Evolutionary conservation across 2,329 filamentous ascomycete genomes (phyloP).

Genomic region (Xylariaceae sp.): DNA sequence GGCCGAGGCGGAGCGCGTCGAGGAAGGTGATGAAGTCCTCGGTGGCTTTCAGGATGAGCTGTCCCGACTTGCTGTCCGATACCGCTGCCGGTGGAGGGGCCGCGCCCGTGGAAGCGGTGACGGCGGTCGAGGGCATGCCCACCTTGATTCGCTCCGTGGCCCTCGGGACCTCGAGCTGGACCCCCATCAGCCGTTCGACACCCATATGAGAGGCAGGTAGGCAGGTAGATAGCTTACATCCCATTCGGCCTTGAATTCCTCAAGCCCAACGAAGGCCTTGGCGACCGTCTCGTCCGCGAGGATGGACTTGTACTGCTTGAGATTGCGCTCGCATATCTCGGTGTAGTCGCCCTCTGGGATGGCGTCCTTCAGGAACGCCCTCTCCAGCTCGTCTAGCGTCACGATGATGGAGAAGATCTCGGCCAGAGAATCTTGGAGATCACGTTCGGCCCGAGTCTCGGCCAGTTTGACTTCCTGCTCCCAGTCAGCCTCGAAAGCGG

Average conservation of each 20-base stretch:
- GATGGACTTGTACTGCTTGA: slow-evolving; percentile 97
- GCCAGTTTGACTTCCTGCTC: slow-evolving; percentile 85
- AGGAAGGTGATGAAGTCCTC: slow-evolving; percentile 99
- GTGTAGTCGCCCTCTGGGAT: slow-evolving; percentile 90
- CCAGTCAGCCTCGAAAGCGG: slow-evolving; percentile 4
- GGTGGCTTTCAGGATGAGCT: slow-evolving; percentile 80
- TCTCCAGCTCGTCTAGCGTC: slow-evolving; percentile 90
- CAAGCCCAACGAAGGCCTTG: slow-evolving; percentile 79
- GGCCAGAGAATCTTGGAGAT: slow-evolving; percentile 90
- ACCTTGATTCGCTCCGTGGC: slow-evolving; percentile 90
- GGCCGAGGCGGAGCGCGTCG: slow-evolving; percentile 85
- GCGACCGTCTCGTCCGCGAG: slow-evolving; percentile 86
- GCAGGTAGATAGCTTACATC: slow-evolving; percentile 65
- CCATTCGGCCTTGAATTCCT: slow-evolving; percentile 89
- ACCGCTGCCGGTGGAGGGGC: slow-evolving; percentile 39
- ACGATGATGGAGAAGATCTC: slow-evolving; percentile 98
- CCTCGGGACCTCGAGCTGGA: slow-evolving; percentile 83
- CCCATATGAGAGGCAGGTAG: neutral
- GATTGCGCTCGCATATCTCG: slow-evolving; percentile 85
- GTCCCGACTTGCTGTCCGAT: slow-evolving; percentile 46
- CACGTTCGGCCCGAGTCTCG: slow-evolving; percentile 78
- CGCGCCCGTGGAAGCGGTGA: slow-evolving; percentile 46
- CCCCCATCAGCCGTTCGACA: slow-evolving; percentile 11
- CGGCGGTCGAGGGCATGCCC: slow-evolving; percentile 81
- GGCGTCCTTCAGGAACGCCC: slow-evolving; percentile 93